Evolutionary conservation across 2,329 filamentous ascomycete genomes (phyloP), one percentile per base, ranked within the genome.

Genomic region (Pseudonectria buxi): DNA sequence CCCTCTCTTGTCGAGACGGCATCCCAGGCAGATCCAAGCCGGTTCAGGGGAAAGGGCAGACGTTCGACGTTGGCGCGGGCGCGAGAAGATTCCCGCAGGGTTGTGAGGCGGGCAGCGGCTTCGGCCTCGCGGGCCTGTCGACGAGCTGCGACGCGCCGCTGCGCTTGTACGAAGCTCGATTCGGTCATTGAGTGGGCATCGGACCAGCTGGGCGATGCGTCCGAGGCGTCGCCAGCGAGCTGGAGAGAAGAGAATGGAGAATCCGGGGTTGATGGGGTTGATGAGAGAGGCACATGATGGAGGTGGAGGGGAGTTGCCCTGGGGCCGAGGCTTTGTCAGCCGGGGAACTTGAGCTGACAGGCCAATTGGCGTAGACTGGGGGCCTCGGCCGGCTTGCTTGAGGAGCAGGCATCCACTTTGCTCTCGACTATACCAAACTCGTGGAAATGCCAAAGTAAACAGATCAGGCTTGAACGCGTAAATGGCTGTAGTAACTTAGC

Each of bases 131-230:
- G 83, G 44, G 81, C 80, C 57, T 78, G 76, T 54, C 87, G 86
- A 53, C 88, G 85, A 50, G 84, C 83, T 47, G 83, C 75, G 41
- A 95, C 80, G 59, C 89, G 86, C 65, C 85, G 76, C 68, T 95
- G 89, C 47, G 90, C 90, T 60, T 86, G 83, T 61, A 85, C 82
- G 65, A 95, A 95, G 64, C 84, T 84, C 43, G 66, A 64, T 43
- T 69, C 65, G 53, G 63, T 71, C 70, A 73, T 73, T 47, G 47
- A 46, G 41, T 39, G 40, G 49, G 43, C 56, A 62, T 64, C 38
- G 46, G 44, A 32, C 41, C 14, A 33, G 31, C 39, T 30, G 33
- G 28, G 24, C 18, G 18, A 22, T 5, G 18, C 18, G 18, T 22
- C 18, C 18, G 18, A 22, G 18, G 18, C 18, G 18, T 22, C 18